Conservation (phyloP, 345 rosid genomes). For the Leavenworthia alabamica region DNA sequence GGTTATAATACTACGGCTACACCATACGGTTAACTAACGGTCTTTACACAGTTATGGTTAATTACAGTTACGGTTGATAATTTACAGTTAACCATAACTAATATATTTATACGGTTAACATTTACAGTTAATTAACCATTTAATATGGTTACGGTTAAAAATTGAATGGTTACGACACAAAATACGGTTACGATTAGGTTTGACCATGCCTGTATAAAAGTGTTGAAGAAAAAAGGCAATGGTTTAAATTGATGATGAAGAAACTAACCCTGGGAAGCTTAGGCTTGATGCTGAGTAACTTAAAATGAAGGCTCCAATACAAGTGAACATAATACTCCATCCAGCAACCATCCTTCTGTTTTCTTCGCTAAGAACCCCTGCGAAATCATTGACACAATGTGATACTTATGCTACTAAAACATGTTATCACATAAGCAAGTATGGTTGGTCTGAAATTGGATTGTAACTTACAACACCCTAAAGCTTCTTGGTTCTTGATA, state of each 20-base stretch:
- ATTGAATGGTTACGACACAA: too few species aligned
- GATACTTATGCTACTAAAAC: not conserved
- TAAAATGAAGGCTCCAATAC: constrained; percentile 64
- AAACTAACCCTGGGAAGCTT: constrained; percentile 63
- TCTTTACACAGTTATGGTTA: too few species aligned
- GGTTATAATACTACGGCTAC: too few species aligned
- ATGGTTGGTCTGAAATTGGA: not conserved
- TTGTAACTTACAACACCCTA: constrained; percentile 46
- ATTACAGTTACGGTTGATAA: too few species aligned
- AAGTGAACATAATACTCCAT: constrained; percentile 80
- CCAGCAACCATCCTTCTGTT: constrained; percentile 75
- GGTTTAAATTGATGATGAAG: not conserved
- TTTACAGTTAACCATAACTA: too few species aligned
- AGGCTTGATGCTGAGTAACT: constrained; percentile 64
- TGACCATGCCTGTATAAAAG: too few species aligned
- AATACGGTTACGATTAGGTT: too few species aligned
- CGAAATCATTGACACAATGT: constrained; percentile 10
- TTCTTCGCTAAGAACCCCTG: constrained; percentile 50
- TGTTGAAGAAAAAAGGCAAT: constrained; percentile 1
- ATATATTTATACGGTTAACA: too few species aligned
- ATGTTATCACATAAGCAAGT: not conserved
- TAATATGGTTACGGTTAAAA: too few species aligned
- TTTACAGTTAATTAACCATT: too few species aligned
- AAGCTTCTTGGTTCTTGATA: constrained; percentile 44
- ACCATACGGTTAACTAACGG: too few species aligned